Percentiles rank a stretch among this genome's conserved stretches.
Conservation (phyloP, 306 rosid species). For the Delonix regia region DNA sequence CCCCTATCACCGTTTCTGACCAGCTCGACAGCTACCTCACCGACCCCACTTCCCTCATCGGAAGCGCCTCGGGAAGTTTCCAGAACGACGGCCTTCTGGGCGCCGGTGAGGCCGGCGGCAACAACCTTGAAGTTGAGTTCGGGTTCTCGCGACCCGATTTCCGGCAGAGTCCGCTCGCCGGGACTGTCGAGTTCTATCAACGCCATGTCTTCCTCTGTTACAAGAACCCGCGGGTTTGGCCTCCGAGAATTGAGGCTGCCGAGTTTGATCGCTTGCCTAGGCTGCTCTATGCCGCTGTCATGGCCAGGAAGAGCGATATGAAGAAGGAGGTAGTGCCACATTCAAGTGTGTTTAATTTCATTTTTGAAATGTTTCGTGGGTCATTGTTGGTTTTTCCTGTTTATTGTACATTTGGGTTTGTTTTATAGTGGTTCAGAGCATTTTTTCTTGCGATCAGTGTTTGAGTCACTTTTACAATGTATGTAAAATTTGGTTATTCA, state of each 20-base stretch:
- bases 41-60: constrained; percentile 51
- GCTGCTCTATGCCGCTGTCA: constrained; percentile 65
- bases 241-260: constrained; percentile 66
- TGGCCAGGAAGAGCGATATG: constrained; percentile 62
- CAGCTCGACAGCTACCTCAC: constrained; percentile 49
- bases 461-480: neutral
- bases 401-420: neutral
- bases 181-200: constrained; percentile 63
- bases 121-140: constrained; percentile 37
- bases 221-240: constrained; percentile 70
- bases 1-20: constrained; percentile 56
- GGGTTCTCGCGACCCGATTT: constrained; percentile 59
- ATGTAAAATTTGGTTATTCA: constrained; percentile 7
- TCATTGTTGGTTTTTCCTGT: neutral
- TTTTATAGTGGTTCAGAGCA: neutral
- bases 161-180: constrained; percentile 48
- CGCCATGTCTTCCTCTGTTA: constrained; percentile 74
- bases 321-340: constrained; percentile 47
- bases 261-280: constrained; percentile 76
- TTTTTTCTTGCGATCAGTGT: neutral
- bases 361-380: neutral
- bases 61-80: constrained; percentile 64
- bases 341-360: neutral
- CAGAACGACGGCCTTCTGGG: constrained; percentile 53
- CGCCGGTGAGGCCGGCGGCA: constrained; percentile 5